These are phyloP conservation scores for maize (Zea mays) DNA, from an alignment of 176 grass and related monocot genomes.

Conservation along the genomic window Zm-B73-REFERENCE-NAM-5.0 NC_050099.1:183052001-183052500, in stretches of 20 bases:
- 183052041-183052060: conserved; percentile 55
- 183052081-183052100: conserved; percentile 66
- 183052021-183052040: conserved; percentile 60
- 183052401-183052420: neutral
- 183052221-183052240: neutral
- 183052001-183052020: conserved; percentile 64
- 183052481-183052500: neutral
- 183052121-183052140: conserved; percentile 66
- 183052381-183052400: neutral
- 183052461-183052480: conserved; percentile 13
- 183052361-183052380: neutral
- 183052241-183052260: conserved; percentile 33
- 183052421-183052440: too few species aligned
- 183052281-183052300: conserved; percentile 8
- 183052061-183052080: conserved; percentile 31
- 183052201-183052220: conserved; percentile 35
- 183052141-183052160: conserved; percentile 83
- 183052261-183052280: neutral
- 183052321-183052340: too few species aligned
- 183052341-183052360: neutral
- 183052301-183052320: neutral
- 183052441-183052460: conserved; percentile 16
- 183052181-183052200: conserved; percentile 48
- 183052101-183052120: conserved; percentile 59
- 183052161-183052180: conserved; percentile 66